These are phyloP conservation scores for Neocatenulostroma microsporum DNA, from an alignment of 2,329 filamentous ascomycete species.

Conservation along the genomic window DNA sequence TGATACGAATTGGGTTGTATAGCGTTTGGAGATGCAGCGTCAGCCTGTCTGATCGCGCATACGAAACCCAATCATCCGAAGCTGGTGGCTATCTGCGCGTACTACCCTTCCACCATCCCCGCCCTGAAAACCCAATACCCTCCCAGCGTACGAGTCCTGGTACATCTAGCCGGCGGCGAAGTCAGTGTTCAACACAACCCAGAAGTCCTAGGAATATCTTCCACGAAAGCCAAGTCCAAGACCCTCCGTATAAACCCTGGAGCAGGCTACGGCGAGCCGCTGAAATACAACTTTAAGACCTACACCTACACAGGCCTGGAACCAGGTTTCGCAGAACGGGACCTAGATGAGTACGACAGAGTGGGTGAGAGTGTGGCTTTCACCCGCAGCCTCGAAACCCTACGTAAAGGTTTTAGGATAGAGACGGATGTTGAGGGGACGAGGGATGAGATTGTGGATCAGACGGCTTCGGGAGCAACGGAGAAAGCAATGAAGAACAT, in stretches of 20 bases:
- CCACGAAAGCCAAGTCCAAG: constrained; percentile 45
- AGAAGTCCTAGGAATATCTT: constrained; percentile 46
- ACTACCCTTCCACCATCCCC: constrained; percentile 55
- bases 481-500: constrained; percentile 34
- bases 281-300: constrained; percentile 38
- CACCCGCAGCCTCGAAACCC: constrained; percentile 53
- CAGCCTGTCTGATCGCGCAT: constrained; percentile 51
- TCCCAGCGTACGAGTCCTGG: constrained; percentile 41
- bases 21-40: constrained; percentile 58
- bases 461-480: constrained; percentile 23
- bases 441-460: constrained; percentile 32
- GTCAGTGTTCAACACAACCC: constrained; percentile 44
- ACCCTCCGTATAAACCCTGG: constrained; percentile 45
- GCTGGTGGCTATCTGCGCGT: constrained; percentile 53
- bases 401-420: constrained; percentile 53
- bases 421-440: constrained; percentile 40
- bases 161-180: constrained; percentile 49
- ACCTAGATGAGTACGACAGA: constrained; percentile 59
- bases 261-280: constrained; percentile 42
- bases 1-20: too few species aligned
- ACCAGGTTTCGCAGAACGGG: constrained; percentile 63
- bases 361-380: constrained; percentile 60
- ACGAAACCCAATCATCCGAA: constrained; percentile 48
- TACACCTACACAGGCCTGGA: constrained; percentile 51
- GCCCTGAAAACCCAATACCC: constrained; percentile 40